phyloP scores from a whole-genome alignment of 148 eudicot genomes.

The Heliamphora exappendiculata region DNA sequence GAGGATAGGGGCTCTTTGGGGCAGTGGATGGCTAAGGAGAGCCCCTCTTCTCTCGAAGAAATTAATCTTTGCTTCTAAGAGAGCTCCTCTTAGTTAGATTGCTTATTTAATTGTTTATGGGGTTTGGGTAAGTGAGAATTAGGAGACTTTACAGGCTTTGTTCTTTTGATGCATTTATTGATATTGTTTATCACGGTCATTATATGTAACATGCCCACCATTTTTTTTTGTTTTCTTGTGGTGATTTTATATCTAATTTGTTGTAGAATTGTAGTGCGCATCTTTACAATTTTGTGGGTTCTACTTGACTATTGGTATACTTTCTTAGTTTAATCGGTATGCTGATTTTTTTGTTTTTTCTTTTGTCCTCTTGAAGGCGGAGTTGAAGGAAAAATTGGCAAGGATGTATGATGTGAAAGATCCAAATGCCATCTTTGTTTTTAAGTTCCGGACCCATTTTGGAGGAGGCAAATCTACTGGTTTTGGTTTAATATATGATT shows the following conservation, averaged over 20 bases:
- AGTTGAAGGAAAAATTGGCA: conserved; percentile 69
- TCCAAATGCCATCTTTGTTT: conserved; percentile 59
- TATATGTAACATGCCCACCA: no score
- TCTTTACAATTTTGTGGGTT: neutral
- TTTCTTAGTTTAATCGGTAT: neutral
- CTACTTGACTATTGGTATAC: neutral
- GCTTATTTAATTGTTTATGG: no score
- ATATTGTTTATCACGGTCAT: neutral
- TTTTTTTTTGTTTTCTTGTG: neutral
- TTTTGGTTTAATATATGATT: conserved; percentile 75
- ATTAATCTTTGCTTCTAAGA: no score
- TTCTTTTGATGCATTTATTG: neutral
- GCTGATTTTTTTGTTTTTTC: neutral
- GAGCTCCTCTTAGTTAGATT: no score
- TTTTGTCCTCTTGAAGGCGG: conserved; percentile 35
- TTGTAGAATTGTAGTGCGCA: neutral
- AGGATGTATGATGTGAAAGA: conserved; percentile 72
- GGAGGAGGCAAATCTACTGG: conserved; percentile 94
- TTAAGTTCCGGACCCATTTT: conserved; percentile 82
- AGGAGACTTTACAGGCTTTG: neutral
- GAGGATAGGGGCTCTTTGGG: no score
- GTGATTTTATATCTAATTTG: neutral
- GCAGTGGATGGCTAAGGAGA: no score
- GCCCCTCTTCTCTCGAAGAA: no score
- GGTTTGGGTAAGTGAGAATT: no score